Evolutionary conservation across 495 filamentous ascomycete genomes (phyloP).

Genomic region (Penicillium soppii): DNA sequence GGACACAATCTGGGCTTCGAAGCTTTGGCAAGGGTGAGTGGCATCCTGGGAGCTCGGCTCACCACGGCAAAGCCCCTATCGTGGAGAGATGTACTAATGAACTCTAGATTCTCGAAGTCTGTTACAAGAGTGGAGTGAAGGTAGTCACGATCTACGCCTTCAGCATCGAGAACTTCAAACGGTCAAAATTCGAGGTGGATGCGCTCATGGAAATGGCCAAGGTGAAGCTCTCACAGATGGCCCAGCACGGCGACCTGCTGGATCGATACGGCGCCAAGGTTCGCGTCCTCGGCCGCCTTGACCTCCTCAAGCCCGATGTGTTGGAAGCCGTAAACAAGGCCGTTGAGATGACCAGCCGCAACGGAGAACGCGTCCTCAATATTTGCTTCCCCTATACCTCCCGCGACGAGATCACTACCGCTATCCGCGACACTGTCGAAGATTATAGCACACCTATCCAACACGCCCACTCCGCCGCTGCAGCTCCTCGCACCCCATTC

Average conservation of each 20-base stretch:
- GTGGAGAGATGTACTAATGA: neutral
- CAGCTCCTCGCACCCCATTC: slow-evolving; percentile 63
- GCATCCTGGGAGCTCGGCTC: slow-evolving; percentile 4
- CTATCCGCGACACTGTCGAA: slow-evolving; percentile 79
- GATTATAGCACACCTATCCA: slow-evolving; percentile 71
- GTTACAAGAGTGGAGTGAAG: slow-evolving; percentile 91
- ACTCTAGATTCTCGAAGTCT: slow-evolving; percentile 84
- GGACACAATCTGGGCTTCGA: slow-evolving; percentile 98
- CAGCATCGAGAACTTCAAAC: slow-evolving; percentile 98
- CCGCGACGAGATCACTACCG: slow-evolving; percentile 91
- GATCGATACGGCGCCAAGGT: slow-evolving; percentile 90
- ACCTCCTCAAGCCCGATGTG: slow-evolving; percentile 81
- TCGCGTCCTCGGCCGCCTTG: slow-evolving; percentile 76
- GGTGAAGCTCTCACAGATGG: slow-evolving; percentile 84
- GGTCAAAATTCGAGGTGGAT: slow-evolving; percentile 96
- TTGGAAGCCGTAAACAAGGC: slow-evolving; percentile 82
- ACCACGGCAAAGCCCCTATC: slow-evolving; percentile 1
- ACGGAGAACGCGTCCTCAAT: slow-evolving; percentile 82
- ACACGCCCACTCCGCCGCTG: slow-evolving; percentile 25
- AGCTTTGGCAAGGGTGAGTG: slow-evolving; percentile 74
- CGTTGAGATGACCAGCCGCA: slow-evolving; percentile 76
- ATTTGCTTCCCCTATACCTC: slow-evolving; percentile 98
- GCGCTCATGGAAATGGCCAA: slow-evolving; percentile 98
- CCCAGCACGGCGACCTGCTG: slow-evolving; percentile 88
- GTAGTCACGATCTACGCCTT: slow-evolving; percentile 98